These are phyloP conservation scores for Phytophthora agathidicida DNA, from an alignment of 352 stramenopile species.

Conservation along the genomic window DNA sequence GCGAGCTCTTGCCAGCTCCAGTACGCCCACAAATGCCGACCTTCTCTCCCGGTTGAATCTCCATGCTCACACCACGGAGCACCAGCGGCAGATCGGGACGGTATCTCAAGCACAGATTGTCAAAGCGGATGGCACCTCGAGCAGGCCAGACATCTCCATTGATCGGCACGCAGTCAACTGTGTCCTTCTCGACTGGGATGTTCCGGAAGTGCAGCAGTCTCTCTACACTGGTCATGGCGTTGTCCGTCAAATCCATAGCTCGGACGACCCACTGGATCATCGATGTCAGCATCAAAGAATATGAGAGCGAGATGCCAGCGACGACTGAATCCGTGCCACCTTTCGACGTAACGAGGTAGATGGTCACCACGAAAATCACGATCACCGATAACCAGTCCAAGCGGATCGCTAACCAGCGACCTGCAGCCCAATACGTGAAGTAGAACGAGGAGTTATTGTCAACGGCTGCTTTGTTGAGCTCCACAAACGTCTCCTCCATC, in stretches of 20 bases:
- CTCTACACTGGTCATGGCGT: constrained; percentile 50
- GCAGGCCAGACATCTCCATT: constrained; percentile 27
- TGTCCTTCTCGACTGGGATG: constrained; percentile 27
- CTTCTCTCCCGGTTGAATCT: constrained; percentile 38
- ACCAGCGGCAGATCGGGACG: constrained; percentile 47
- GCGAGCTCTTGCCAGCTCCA: constrained; percentile 50
- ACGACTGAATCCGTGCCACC: constrained; percentile 34
- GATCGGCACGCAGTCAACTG: constrained; percentile 11
- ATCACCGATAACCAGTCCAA: constrained; percentile 82
- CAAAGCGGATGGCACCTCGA: constrained; percentile 37
- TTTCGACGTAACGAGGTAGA: constrained; percentile 64
- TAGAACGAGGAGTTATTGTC: constrained; percentile 54
- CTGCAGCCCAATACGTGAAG: constrained; percentile 53
- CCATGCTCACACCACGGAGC: constrained; percentile 36
- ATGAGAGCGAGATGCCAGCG: constrained; percentile 44
- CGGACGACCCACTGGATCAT: constrained; percentile 39
- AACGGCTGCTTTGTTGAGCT: constrained; percentile 47
- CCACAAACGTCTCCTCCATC: constrained; percentile 37
- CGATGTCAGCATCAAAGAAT: constrained; percentile 52
- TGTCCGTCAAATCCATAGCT: constrained; percentile 31
- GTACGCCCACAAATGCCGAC: constrained; percentile 62
- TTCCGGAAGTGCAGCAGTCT: constrained; percentile 39
- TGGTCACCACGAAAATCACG: constrained; percentile 77
- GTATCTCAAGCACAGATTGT: constrained; percentile 41
- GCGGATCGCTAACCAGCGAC: constrained; percentile 94